These are phyloP conservation scores for Saccharomycopsis hybrid DNA, from an alignment of 1,139 yeast genomes.

Conservation along the genomic window DNA sequence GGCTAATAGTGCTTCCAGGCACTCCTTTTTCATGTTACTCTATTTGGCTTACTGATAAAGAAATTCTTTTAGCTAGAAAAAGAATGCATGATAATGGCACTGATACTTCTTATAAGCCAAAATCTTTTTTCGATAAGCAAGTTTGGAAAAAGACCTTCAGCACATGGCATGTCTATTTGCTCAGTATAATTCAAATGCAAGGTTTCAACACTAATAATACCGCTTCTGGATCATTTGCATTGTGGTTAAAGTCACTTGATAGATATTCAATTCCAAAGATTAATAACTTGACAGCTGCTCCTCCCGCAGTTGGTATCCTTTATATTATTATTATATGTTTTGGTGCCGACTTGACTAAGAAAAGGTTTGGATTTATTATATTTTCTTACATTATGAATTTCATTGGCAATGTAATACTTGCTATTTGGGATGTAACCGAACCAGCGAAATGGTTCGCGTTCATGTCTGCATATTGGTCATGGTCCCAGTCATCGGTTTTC, in stretches of 20 bases:
- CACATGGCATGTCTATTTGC: constrained; percentile 44
- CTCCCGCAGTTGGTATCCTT: constrained; percentile 47
- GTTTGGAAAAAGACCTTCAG: constrained; percentile 42
- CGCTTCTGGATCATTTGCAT: constrained; percentile 42
- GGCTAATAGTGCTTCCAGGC: constrained; percentile 60
- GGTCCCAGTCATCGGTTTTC: constrained; percentile 41
- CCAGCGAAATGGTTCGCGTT: constrained; percentile 44
- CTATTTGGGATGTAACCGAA: constrained; percentile 41
- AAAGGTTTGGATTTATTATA: constrained; percentile 40
- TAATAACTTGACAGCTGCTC: constrained; percentile 38
- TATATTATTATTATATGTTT: constrained; percentile 41
- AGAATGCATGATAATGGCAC: constrained; percentile 41
- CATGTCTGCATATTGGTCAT: constrained; percentile 38
- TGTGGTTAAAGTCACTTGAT: constrained; percentile 45
- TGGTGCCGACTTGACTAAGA: constrained; percentile 42
- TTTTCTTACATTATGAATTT: constrained; percentile 37
- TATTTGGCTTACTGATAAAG: constrained; percentile 49
- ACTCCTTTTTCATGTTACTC: constrained; percentile 58
- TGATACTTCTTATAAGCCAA: constrained; percentile 23
- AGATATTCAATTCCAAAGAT: constrained; percentile 35
- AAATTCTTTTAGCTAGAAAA: constrained; percentile 49
- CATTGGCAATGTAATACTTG: constrained; percentile 35
- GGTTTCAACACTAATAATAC: constrained; percentile 35
- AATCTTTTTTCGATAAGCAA: constrained; percentile 20
- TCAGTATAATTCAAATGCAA: constrained; percentile 35